These are phyloP conservation scores for Talaromyces adpressus DNA, from an alignment of 495 filamentous ascomycete genomes.

Conservation along the genomic window DNA sequence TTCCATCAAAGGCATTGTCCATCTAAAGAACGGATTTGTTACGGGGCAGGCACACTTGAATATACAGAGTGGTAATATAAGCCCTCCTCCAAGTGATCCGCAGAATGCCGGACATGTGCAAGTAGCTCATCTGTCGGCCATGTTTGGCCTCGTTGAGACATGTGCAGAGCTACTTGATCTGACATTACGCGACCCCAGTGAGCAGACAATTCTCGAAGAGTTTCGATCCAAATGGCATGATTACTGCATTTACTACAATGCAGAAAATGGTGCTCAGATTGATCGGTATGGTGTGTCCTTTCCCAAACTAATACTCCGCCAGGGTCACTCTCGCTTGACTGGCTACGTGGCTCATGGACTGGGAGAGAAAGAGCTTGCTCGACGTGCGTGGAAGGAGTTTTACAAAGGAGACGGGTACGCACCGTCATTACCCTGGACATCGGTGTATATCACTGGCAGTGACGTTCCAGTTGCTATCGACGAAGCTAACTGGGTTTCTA, in stretches of 20 bases:
- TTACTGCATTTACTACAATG: slow-evolving; percentile 35
- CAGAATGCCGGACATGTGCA: slow-evolving; percentile 30
- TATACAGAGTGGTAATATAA: slow-evolving; percentile 26
- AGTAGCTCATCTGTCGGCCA: slow-evolving; percentile 35
- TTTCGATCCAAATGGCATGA: slow-evolving; percentile 28
- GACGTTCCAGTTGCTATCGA: slow-evolving; percentile 27
- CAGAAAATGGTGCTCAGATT: slow-evolving; percentile 26
- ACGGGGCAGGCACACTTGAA: slow-evolving; percentile 39
- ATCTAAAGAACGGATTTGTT: slow-evolving; percentile 39
- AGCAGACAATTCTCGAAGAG: slow-evolving; percentile 19
- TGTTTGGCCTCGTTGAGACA: slow-evolving; percentile 41
- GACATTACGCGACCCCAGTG: slow-evolving; percentile 7
- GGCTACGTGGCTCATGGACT: slow-evolving; percentile 28
- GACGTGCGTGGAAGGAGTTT: slow-evolving; percentile 37
- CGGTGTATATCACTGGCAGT: slow-evolving; percentile 23
- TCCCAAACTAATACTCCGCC: slow-evolving; percentile 24
- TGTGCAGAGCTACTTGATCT: slow-evolving; percentile 31
- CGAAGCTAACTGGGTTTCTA: slow-evolving; percentile 36
- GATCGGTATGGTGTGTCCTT: slow-evolving; percentile 36
- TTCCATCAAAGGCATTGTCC: slow-evolving; percentile 32
- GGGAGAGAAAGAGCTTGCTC: slow-evolving; percentile 24
- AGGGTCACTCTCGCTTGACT: slow-evolving; percentile 40
- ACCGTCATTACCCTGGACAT: slow-evolving; percentile 22
- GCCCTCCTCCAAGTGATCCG: slow-evolving; percentile 33
- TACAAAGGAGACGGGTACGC: slow-evolving; percentile 29